A percentile compares a stretch with the other conserved stretches of the same genome.
Conservation (phyloP, 495 filamentous ascomycete genomes). For the Penicillium dipodomyicola region DNA sequence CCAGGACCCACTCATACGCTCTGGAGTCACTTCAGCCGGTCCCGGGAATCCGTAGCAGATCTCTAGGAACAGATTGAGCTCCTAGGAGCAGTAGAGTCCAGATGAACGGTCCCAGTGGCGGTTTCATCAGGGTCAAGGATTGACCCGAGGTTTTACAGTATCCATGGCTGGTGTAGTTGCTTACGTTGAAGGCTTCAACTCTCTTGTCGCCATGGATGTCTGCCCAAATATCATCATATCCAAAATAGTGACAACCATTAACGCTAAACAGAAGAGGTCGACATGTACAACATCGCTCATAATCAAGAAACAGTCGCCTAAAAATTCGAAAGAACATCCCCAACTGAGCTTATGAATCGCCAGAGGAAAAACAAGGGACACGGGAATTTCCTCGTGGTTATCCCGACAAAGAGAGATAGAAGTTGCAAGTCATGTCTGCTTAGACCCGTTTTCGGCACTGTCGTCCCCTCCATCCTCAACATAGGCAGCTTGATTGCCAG, state of each 20-base stretch:
- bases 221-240: slow-evolving; percentile 1
- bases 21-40: too few species aligned
- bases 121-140: too few species aligned
- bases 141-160: too few species aligned
- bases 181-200: too few species aligned
- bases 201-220: too few species aligned
- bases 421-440: slow-evolving; percentile 7
- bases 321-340: not conserved
- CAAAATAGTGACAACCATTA: not conserved
- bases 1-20: too few species aligned
- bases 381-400: not conserved
- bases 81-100: too few species aligned
- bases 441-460: slow-evolving; percentile 8
- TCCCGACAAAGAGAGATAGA: not conserved
- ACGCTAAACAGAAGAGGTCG: not conserved
- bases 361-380: not conserved
- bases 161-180: too few species aligned
- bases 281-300: slow-evolving; percentile 6
- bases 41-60: too few species aligned
- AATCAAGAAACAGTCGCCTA: not conserved
- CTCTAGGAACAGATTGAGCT: too few species aligned
- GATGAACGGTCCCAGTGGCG: too few species aligned
- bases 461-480: slow-evolving; percentile 23
- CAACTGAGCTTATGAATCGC: not conserved
- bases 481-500: slow-evolving; percentile 12